phyloP scores from a whole-genome alignment of 495 filamentous ascomycete genomes.

The Xylaria telfairii region DNA sequence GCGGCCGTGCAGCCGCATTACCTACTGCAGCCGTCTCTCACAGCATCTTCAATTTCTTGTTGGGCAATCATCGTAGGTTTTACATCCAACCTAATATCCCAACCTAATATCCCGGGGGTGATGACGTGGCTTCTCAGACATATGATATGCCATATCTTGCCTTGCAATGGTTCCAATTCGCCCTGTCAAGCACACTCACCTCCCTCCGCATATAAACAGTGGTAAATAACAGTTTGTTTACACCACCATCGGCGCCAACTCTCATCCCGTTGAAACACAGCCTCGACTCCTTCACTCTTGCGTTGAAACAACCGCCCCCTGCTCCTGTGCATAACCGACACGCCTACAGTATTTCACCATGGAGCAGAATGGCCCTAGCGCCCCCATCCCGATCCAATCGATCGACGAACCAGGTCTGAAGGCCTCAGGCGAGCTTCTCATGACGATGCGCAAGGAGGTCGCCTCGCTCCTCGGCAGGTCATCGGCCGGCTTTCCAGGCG shows the following conservation, averaged over 20 bases:
- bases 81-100: neutral
- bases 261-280: neutral
- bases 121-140: neutral
- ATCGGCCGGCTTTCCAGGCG: slow-evolving; percentile 78
- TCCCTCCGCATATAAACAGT: neutral
- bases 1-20: no score
- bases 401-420: slow-evolving; percentile 70
- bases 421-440: slow-evolving; percentile 61
- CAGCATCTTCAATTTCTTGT: no score
- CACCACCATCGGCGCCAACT: neutral
- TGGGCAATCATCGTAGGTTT: neutral
- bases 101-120: neutral
- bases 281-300: neutral
- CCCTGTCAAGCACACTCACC: neutral
- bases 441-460: slow-evolving; percentile 73
- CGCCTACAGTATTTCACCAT: slow-evolving; percentile 6
- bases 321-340: neutral
- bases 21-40: no score
- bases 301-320: neutral
- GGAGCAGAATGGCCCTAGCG: slow-evolving; percentile 20
- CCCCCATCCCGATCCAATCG: slow-evolving; percentile 40
- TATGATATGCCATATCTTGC: neutral
- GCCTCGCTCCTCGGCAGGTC: slow-evolving; percentile 73
- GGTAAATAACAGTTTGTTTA: neutral
- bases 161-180: neutral